Evolutionary conservation across 768 basidiomycete genomes (phyloP).

Genomic region (Mycena vitilis): DNA sequence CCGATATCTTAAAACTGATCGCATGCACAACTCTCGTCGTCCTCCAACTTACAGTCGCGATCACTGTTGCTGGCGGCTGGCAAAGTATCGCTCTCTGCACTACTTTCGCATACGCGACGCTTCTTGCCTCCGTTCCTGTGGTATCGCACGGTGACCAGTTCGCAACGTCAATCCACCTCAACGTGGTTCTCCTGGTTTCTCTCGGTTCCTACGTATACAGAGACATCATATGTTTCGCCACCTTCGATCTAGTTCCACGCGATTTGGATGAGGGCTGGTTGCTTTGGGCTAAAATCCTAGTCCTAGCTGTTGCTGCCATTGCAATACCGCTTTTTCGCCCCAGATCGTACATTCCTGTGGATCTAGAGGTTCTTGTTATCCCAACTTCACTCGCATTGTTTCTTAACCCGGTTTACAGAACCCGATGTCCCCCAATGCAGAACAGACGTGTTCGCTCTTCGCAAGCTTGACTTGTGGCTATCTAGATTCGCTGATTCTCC

Average conservation of each 20-base stretch:
- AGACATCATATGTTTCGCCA: conserved; percentile 59
- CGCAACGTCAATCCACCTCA: conserved; percentile 8
- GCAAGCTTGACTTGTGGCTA: conserved; percentile 49
- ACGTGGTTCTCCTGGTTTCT: conserved; percentile 22
- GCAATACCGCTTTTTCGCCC: conserved; percentile 58
- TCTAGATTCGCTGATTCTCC: conserved; percentile 55
- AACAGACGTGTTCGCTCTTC: conserved; percentile 51
- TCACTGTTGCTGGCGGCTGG: conserved; percentile 6
- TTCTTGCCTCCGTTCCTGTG: conserved; percentile 15
- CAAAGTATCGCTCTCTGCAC: conserved; percentile 13
- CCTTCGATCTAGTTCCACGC: conserved; percentile 52
- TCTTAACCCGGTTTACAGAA: conserved; percentile 34
- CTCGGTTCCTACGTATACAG: conserved; percentile 44
- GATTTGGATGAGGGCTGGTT: conserved; percentile 51
- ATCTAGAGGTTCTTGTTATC: conserved; percentile 49
- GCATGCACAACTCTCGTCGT: conserved; percentile 15
- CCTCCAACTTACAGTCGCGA: conserved; percentile 9
- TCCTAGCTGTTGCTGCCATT: conserved; percentile 52
- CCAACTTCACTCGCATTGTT: not conserved
- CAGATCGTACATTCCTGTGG: conserved; percentile 56
- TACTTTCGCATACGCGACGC: conserved; percentile 18
- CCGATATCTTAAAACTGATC: not conserved
- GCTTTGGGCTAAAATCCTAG: conserved; percentile 57
- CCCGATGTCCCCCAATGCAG: conserved; percentile 45
- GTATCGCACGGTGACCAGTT: not conserved